Evolutionary conservation across 805 yeast genomes (phyloP).

Genomic region (Jamesozyma lodderae): DNA sequence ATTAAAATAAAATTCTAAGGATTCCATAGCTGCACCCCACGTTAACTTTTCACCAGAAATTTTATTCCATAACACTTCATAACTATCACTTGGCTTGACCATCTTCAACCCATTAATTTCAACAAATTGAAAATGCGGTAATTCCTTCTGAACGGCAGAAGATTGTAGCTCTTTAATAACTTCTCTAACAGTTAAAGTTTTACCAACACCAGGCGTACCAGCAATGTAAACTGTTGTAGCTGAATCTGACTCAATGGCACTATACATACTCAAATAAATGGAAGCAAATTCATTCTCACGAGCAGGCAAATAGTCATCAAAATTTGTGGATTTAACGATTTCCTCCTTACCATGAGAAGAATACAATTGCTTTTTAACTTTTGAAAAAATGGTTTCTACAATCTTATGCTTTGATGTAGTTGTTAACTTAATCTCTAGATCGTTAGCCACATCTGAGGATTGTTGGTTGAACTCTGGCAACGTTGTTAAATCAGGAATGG

Average conservation of each 20-base stretch:
- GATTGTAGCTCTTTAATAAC: constrained; percentile 60
- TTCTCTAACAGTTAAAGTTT: constrained; percentile 86
- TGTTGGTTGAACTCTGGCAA: constrained; percentile 22
- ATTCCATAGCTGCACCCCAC: constrained; percentile 53
- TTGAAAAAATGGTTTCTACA: constrained; percentile 29
- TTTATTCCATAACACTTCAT: constrained; percentile 74
- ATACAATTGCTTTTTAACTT: constrained; percentile 29
- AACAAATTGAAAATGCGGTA: constrained; percentile 53
- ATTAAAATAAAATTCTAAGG: constrained; percentile 63
- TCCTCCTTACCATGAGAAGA: constrained; percentile 37
- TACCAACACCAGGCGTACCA: constrained; percentile 98
- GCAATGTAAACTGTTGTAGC: constrained; percentile 86
- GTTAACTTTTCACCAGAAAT: constrained; percentile 52
- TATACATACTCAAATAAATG: constrained; percentile 58
- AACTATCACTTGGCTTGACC: constrained; percentile 69
- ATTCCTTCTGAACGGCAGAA: constrained; percentile 31
- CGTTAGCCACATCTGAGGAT: constrained; percentile 15
- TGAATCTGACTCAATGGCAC: constrained; percentile 56
- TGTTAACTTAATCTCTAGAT: constrained; percentile 25
- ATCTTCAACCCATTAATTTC: constrained; percentile 91
- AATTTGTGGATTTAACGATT: constrained; percentile 31
- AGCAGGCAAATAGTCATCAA: constrained; percentile 60
- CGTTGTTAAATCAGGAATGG: constrained; percentile 26
- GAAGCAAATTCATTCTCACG: constrained; percentile 75
- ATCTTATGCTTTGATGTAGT: constrained; percentile 34